These are phyloP conservation scores for Massarina eburnea DNA, from an alignment of 2,329 filamentous ascomycete species.

Conservation along the genomic window DNA sequence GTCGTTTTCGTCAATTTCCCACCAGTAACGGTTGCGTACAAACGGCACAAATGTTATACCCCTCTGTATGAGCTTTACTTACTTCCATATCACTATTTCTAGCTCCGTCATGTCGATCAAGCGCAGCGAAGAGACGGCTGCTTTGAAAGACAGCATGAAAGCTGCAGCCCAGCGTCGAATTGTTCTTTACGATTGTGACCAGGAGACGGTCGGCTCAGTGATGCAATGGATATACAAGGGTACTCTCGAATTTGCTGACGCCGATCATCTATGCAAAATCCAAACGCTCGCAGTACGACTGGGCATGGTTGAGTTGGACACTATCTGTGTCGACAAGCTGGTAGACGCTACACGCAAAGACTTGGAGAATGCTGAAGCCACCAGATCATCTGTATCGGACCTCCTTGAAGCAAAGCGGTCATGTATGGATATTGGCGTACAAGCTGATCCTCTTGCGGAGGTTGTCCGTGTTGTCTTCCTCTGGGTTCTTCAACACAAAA, in stretches of 20 bases:
- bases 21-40: too few relatives aligned
- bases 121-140: slow-evolving; percentile 7
- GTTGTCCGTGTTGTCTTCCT: slow-evolving; percentile 17
- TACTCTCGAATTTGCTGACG: slow-evolving; percentile 2
- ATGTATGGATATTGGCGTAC: background rate
- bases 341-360: slow-evolving; percentile 2
- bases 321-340: slow-evolving; percentile 16
- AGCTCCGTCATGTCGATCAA: slow-evolving; percentile 9
- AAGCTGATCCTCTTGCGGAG: background rate
- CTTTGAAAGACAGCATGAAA: slow-evolving; percentile 3
- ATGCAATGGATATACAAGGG: slow-evolving; percentile 22
- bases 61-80: background rate
- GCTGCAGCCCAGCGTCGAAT: slow-evolving; percentile 23
- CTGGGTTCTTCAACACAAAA: slow-evolving; percentile 16
- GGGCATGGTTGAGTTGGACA: slow-evolving; percentile 12
- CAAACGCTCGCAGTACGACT: slow-evolving; percentile 17
- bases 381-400: slow-evolving; percentile 7
- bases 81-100: background rate
- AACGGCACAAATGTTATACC: too few relatives aligned
- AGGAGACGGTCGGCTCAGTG: slow-evolving; percentile 11
- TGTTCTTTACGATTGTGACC: slow-evolving; percentile 11
- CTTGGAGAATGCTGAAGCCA: slow-evolving; percentile 5
- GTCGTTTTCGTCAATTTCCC: too few relatives aligned
- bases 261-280: slow-evolving; percentile 17
- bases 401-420: slow-evolving; percentile 5